Base-by-base conservation (phyloP, 1,284 basidiomycete species). In the Puccinia triticina region DNA sequence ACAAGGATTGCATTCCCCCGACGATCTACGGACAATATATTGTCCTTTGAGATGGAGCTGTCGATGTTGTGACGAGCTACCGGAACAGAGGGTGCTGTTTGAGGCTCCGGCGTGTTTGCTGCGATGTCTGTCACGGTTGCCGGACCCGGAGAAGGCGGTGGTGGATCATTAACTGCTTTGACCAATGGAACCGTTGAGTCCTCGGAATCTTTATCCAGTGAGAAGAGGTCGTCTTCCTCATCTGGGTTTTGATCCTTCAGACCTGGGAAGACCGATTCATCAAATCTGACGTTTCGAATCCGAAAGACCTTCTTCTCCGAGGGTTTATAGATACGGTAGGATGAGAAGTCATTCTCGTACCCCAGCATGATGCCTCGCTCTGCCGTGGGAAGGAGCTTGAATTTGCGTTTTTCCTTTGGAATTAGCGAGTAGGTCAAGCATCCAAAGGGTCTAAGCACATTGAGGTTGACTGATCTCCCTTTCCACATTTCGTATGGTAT, bases 341-440 rank as follows among this genome's bases (percentile, higher is more conserved):
- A n/a, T 1, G 67, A 46, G 18, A 69, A 69, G n/a, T 69, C 37
- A n/a, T 69, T 69, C 18, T 26, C 34, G 16, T 69, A 69, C 23
- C 67, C 67, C 4, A 69, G 23, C 10, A 46, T 12, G 1, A 69
- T 69, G 4, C 67, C 67, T 23, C n/a, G 43, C 18, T 69, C 23
- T 7, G 64, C 64, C 3, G 64, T 67, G 32, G 34, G 64, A 2
- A 14, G 32, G 2, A 64, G n/a, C 26, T 64, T 64, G 18, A 64
- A 64, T 32, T 3, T 64, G 4, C 34, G 3, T 4, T 18, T 23
- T 64, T 29, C 29, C 26, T 64, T 12, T 3, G 59, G 59, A 29
- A 64, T 64, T 3, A 64, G 59, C 14, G 59, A 32, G n/a, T 64
- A 64, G 4, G 59, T 37, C 14, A 10, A 64, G 18, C 59, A 64